Evolutionary conservation across 1,284 basidiomycete genomes (phyloP).

Genomic region (Agaricales sp.): DNA sequence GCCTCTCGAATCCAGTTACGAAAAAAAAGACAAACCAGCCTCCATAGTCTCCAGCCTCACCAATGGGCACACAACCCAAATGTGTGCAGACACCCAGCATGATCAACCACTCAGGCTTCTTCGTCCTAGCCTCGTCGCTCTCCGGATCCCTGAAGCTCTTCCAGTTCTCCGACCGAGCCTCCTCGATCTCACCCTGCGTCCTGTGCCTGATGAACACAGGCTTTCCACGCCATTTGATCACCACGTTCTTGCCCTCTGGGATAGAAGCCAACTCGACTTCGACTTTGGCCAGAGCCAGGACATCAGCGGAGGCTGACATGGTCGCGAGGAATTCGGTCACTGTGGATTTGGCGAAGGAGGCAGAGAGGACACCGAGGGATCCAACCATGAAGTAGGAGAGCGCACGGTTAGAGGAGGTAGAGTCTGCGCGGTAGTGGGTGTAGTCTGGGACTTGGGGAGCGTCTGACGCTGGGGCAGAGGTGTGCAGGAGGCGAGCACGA

Average conservation of each 20-base stretch:
- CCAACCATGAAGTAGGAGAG: constrained; percentile 98
- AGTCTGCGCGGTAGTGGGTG: constrained; percentile 69
- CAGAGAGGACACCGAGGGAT: constrained; percentile 87
- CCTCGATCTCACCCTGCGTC: constrained; percentile 86
- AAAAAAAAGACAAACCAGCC: constrained; percentile 62
- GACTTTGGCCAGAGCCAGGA: constrained; percentile 96
- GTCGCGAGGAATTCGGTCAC: constrained; percentile 93
- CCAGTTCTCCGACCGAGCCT: constrained; percentile 83
- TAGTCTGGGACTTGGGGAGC: constrained; percentile 85
- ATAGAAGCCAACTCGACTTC: constrained; percentile 90
- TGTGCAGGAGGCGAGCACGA: constrained; percentile 68
- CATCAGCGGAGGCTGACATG: constrained; percentile 96
- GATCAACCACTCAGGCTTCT: constrained; percentile 97
- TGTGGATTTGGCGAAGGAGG: constrained; percentile 89
- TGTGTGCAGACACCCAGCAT: constrained; percentile 99
- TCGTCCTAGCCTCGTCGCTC: constrained; percentile 78
- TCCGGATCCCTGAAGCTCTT: constrained; percentile 89
- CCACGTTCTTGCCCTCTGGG: constrained; percentile 96
- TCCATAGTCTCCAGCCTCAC: constrained; percentile 95
- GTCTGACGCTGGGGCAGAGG: constrained; percentile 52
- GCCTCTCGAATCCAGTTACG: not conserved
- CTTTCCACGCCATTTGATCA: constrained; percentile 99
- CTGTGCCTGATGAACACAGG: constrained; percentile 99
- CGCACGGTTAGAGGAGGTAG: constrained; percentile 67
- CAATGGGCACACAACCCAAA: constrained; percentile 97